Evolutionary conservation across 140 eudicot genomes (phyloP).

Genomic region (Flaveria floridana): DNA sequence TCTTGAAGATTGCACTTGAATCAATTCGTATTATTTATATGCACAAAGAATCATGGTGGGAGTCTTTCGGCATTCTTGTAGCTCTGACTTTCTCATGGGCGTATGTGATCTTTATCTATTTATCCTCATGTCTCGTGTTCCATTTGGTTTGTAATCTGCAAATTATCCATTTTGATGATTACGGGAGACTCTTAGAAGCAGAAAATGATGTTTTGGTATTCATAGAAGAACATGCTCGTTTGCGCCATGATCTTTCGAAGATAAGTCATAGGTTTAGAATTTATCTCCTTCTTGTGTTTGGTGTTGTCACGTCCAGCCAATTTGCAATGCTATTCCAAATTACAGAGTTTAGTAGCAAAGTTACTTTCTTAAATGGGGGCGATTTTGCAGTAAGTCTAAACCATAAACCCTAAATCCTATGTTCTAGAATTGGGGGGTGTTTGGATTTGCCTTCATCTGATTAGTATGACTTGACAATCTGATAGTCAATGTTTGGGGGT

Average conservation of each 20-base stretch:
- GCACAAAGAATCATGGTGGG: constrained; percentile 65
- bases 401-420: not conserved
- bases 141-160: constrained; percentile 69
- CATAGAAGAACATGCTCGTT: constrained; percentile 68
- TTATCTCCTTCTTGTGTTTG: constrained; percentile 59
- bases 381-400: constrained; percentile 71
- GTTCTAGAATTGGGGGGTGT: not conserved
- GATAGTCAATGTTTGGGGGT: not conserved
- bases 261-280: constrained; percentile 84
- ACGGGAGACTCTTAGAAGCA: constrained; percentile 60
- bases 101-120: constrained; percentile 47
- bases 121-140: constrained; percentile 69
- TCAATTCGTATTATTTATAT: constrained; percentile 45
- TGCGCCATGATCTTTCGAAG: constrained; percentile 65
- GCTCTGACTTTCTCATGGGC: constrained; percentile 64
- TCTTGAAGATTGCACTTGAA: constrained; percentile 63
- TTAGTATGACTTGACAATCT: not conserved
- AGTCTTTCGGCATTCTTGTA: constrained; percentile 39
- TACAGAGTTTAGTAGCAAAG: constrained; percentile 47
- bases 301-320: constrained; percentile 69
- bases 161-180: constrained; percentile 80
- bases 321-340: constrained; percentile 58
- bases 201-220: constrained; percentile 53
- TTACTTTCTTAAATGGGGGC: constrained; percentile 70
- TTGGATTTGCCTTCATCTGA: not conserved